Evolutionary conservation across 2,329 filamentous ascomycete species (phyloP), one percentile per base, ranked within the genome.

Genomic region (Thermoascus crustaceus): DNA sequence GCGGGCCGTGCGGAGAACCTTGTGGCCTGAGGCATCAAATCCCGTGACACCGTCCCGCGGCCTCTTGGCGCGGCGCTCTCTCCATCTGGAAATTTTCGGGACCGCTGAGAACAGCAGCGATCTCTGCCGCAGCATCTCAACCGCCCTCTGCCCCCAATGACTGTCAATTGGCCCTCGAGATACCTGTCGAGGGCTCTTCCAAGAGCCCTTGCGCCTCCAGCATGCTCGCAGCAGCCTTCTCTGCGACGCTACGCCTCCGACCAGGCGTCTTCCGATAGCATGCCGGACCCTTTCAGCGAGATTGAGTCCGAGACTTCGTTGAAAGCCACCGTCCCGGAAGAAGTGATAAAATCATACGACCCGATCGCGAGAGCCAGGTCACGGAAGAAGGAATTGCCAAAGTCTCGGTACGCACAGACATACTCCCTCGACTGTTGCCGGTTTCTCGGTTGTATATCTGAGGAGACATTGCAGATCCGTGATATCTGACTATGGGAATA

Each of bases 381-480:
- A 42, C 63, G 72, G 23, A 63, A 54, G 40, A 50, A 38, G 5
- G 55, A 63, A 41, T 49, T 68, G 11, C 74, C 75, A 6, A 59
- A 66, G 8, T 72, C 71, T 68, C 73, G 73, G 73, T 76, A 58
- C 38, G 57, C 50, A 19, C 14, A n/a, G n/a, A 11, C 26, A n/a
- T 31, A 22, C 18, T 20, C 20, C n/a, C n/a, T n/a, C n/a, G n/a
- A n/a, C n/a, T n/a, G n/a, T n/a, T n/a, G n/a, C n/a, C n/a, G n/a
- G n/a, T n/a, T n/a, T n/a, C n/a, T n/a, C n/a, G n/a, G n/a, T n/a
- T n/a, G n/a, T n/a, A n/a, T n/a, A n/a, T n/a, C n/a, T n/a, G n/a
- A n/a, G n/a, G n/a, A n/a, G n/a, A n/a, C n/a, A n/a, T n/a, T n/a
- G n/a, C n/a, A n/a, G n/a, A n/a, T n/a, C n/a, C n/a, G n/a, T n/a